phyloP scores from a whole-genome alignment of 2,329 filamentous ascomycete species.

The Neurospora sp. region DNA sequence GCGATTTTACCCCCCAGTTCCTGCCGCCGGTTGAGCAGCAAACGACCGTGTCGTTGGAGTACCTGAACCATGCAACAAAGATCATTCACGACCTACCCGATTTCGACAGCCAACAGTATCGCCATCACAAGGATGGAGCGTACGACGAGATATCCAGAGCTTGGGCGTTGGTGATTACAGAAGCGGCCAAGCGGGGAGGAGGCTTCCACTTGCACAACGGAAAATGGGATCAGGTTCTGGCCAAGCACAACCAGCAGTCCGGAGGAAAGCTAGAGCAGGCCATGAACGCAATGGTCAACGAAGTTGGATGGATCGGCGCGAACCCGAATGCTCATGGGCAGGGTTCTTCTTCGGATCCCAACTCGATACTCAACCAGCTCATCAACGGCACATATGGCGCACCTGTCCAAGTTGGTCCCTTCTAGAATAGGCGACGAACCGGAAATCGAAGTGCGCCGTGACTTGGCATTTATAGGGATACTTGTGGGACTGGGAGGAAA shows the following conservation, averaged over 20 bases:
- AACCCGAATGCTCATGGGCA: conserved; percentile 19
- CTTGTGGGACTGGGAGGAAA: neutral
- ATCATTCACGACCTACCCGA: conserved; percentile 83
- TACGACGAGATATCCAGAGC: conserved; percentile 94
- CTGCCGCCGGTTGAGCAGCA: conserved; percentile 85
- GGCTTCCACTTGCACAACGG: conserved; percentile 84
- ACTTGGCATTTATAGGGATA: conserved; percentile 3
- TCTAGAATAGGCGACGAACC: conserved; percentile 28
- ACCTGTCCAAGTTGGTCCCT: conserved; percentile 52
- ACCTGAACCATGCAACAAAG: conserved; percentile 80
- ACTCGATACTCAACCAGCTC: conserved; percentile 52
- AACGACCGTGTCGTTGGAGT: conserved; percentile 71
- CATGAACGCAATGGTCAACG: conserved; percentile 63
- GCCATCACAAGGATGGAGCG: conserved; percentile 85
- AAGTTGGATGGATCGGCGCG: conserved; percentile 66
- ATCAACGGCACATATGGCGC: conserved; percentile 50
- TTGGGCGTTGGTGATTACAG: conserved; percentile 83
- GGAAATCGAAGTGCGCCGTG: neutral
- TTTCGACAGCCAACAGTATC: conserved; percentile 82
- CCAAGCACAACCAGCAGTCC: conserved; percentile 80
- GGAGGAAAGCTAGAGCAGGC: conserved; percentile 73
- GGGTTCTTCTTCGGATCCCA: conserved; percentile 30
- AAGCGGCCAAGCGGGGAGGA: conserved; percentile 82
- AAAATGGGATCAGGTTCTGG: conserved; percentile 82
- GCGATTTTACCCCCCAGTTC: conserved; percentile 92